Evolutionary conservation across 2,329 filamentous ascomycete genomes (phyloP).

Genomic region (Penicillium sp.): DNA sequence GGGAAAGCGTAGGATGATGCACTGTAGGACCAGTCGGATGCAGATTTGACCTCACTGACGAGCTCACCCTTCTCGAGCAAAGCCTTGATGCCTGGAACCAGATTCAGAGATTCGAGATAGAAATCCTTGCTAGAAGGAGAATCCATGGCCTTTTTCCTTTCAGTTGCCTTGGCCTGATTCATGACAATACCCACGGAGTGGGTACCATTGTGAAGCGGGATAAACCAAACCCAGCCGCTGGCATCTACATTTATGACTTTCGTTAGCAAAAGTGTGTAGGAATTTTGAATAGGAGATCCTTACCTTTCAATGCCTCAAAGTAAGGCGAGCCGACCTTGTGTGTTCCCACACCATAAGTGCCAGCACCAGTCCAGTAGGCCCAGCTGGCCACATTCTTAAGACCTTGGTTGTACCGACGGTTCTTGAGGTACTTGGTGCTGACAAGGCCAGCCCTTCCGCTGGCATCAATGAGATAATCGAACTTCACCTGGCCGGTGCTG

Average conservation of each 20-base stretch:
- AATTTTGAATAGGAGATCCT: no score
- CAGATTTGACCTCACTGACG: slow-evolving; percentile 39
- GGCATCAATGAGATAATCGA: slow-evolving; percentile 52
- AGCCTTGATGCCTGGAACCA: slow-evolving; percentile 28
- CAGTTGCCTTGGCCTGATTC: slow-evolving; percentile 6
- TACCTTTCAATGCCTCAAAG: slow-evolving; percentile 12
- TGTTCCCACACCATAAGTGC: slow-evolving; percentile 6
- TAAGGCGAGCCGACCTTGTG: slow-evolving; percentile 9
- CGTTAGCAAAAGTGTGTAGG: no score
- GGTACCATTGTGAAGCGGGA: slow-evolving; percentile 51
- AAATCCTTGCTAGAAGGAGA: slow-evolving; percentile 9
- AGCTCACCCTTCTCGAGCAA: slow-evolving; percentile 37
- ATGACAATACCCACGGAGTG: slow-evolving; percentile 11
- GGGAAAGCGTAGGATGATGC: slow-evolving; percentile 45
- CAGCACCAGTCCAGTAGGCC: slow-evolving; percentile 46
- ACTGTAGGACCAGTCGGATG: slow-evolving; percentile 51
- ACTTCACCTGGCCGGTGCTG: slow-evolving; percentile 40
- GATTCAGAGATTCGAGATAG: slow-evolving; percentile 11
- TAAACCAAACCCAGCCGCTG: slow-evolving; percentile 53
- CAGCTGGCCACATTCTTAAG: slow-evolving; percentile 53
- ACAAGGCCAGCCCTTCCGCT: slow-evolving; percentile 48
- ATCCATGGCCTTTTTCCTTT: slow-evolving; percentile 9
- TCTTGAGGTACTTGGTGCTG: slow-evolving; percentile 38
- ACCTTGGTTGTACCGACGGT: slow-evolving; percentile 47
- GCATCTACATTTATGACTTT: no score